These are phyloP conservation scores for Claviceps capensis DNA, from an alignment of 2,329 filamentous ascomycete genomes.

Conservation along the genomic window DNA sequence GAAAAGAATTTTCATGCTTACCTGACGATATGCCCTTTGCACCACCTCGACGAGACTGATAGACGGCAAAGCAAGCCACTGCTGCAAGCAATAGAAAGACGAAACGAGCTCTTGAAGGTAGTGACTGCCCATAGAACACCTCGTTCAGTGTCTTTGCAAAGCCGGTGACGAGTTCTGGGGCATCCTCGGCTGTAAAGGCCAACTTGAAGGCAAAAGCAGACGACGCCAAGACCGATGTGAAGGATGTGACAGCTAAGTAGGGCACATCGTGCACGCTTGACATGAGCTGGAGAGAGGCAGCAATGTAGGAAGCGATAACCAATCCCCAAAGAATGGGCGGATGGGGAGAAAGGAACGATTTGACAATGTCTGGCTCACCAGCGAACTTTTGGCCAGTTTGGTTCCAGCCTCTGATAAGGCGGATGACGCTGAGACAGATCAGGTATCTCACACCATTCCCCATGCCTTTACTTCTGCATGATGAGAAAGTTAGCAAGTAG, in stretches of 20 bases:
- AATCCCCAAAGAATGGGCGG: slow-evolving; percentile 61
- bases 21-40: slow-evolving; percentile 15
- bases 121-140: slow-evolving; percentile 26
- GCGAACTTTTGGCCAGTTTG: slow-evolving; percentile 95
- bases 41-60: slow-evolving; percentile 20
- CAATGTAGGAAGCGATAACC: slow-evolving; percentile 54
- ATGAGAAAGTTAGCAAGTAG: background rate
- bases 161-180: slow-evolving; percentile 61
- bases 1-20: slow-evolving; percentile 6
- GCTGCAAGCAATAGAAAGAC: slow-evolving; percentile 35
- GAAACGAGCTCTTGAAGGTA: slow-evolving; percentile 34
- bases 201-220: slow-evolving; percentile 74
- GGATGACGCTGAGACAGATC: slow-evolving; percentile 44
- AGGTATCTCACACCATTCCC: slow-evolving; percentile 19
- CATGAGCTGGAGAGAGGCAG: slow-evolving; percentile 35
- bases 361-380: slow-evolving; percentile 78
- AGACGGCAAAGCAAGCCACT: slow-evolving; percentile 24
- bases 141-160: slow-evolving; percentile 27
- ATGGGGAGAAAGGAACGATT: slow-evolving; percentile 50
- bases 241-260: slow-evolving; percentile 24
- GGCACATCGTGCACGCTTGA: slow-evolving; percentile 28
- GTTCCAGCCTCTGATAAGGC: slow-evolving; percentile 73
- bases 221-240: slow-evolving; percentile 28
- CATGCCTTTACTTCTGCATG: slow-evolving; percentile 14
- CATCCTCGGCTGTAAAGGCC: slow-evolving; percentile 74